These are phyloP conservation scores for Aureobasidium zeae DNA, from an alignment of 2,329 filamentous ascomycete genomes.

Conservation along the genomic window DNA sequence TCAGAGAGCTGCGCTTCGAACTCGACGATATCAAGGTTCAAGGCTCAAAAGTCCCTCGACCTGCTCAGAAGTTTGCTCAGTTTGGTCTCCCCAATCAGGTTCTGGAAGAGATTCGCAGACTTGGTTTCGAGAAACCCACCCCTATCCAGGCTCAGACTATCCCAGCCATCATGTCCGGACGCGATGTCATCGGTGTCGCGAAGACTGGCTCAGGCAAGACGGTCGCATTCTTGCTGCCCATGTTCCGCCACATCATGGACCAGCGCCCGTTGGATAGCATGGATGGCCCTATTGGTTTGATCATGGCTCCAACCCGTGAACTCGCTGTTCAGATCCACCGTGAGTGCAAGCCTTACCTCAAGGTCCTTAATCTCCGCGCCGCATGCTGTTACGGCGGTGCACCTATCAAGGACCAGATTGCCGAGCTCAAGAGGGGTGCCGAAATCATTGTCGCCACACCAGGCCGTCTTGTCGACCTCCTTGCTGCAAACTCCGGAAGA, in stretches of 20 bases:
- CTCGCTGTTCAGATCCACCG: slow-evolving; percentile 87
- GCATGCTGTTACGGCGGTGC: slow-evolving; percentile 93
- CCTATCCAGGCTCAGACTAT: slow-evolving; percentile 93
- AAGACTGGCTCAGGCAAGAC: slow-evolving; percentile 98
- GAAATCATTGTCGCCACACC: slow-evolving; percentile 94
- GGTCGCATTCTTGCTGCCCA: slow-evolving; percentile 85
- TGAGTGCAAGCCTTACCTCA: slow-evolving; percentile 91
- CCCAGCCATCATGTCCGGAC: slow-evolving; percentile 88
- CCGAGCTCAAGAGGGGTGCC: slow-evolving; percentile 86
- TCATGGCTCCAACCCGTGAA: slow-evolving; percentile 92
- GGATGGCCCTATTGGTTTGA: slow-evolving; percentile 79
- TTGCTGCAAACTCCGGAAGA: slow-evolving; percentile 86
- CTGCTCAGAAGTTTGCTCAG: slow-evolving; percentile 93
- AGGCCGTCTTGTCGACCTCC: slow-evolving; percentile 87
- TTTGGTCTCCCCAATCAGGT: slow-evolving; percentile 83
- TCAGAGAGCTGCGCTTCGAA: slow-evolving; percentile 71
- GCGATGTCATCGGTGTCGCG: slow-evolving; percentile 90
- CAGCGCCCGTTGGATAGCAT: slow-evolving; percentile 71
- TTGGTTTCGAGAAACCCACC: slow-evolving; percentile 83
- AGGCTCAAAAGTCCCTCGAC: slow-evolving; percentile 80
- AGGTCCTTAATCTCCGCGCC: slow-evolving; percentile 71
- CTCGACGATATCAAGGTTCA: slow-evolving; percentile 92
- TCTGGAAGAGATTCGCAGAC: slow-evolving; percentile 68
- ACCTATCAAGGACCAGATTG: slow-evolving; percentile 95
- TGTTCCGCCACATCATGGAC: slow-evolving; percentile 97